Evolutionary conservation across 768 basidiomycete species (phyloP).

Genomic region (Mycena vulgaris): DNA sequence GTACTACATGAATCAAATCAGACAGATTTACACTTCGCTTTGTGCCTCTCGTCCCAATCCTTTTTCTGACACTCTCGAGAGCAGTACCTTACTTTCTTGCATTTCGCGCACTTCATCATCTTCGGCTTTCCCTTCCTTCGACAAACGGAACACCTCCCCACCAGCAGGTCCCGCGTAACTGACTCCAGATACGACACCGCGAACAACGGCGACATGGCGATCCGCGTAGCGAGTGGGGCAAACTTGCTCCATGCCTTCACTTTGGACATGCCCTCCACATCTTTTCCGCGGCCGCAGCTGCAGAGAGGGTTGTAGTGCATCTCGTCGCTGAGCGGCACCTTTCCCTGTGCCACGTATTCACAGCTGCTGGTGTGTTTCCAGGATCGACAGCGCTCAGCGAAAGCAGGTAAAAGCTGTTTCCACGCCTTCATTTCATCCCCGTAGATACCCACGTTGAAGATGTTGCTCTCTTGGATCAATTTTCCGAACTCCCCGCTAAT

Average conservation of each 20-base stretch:
- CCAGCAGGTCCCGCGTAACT: constrained; percentile 40
- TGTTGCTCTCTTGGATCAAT: constrained; percentile 44
- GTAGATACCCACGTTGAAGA: constrained; percentile 33
- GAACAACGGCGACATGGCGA: constrained; percentile 59
- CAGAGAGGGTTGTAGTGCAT: constrained; percentile 46
- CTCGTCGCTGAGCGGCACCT: constrained; percentile 43
- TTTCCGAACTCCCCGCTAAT: constrained; percentile 30
- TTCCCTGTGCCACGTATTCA: constrained; percentile 40
- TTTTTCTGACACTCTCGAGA: constrained; percentile 53
- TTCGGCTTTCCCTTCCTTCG: constrained; percentile 45
- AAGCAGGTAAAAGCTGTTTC: constrained; percentile 50
- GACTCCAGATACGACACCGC: constrained; percentile 65
- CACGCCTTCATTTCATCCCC: constrained; percentile 44
- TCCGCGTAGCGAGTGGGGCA: constrained; percentile 46
- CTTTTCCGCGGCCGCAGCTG: constrained; percentile 48
- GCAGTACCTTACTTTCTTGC: constrained; percentile 53
- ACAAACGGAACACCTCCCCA: constrained; percentile 48
- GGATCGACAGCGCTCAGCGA: constrained; percentile 47
- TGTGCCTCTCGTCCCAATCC: constrained; percentile 50
- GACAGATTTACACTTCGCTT: constrained; percentile 26
- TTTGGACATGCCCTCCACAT: constrained; percentile 39
- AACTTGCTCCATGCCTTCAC: constrained; percentile 42
- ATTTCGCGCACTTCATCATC: constrained; percentile 45
- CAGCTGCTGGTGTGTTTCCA: constrained; percentile 47
- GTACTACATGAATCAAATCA: background rate